Evolutionary conservation across 495 filamentous ascomycete species (phyloP).

Genomic region (Tetracladium setigerum): DNA sequence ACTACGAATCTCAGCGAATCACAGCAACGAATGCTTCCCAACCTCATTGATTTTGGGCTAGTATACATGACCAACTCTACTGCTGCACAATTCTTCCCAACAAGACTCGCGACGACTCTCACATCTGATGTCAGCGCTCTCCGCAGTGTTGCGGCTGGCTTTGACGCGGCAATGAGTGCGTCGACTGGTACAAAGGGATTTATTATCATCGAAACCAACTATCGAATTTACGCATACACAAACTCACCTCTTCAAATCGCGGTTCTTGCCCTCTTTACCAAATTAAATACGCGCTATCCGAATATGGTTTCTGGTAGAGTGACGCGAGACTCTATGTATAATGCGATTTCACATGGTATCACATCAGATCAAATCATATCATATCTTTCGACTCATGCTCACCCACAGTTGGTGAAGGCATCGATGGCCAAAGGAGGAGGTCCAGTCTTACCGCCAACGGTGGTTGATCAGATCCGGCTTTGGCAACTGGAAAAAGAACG

Average conservation of each 20-base stretch:
- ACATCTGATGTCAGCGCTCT: slow-evolving; percentile 73
- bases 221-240: slow-evolving; percentile 95
- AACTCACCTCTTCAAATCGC: slow-evolving; percentile 87
- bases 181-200: slow-evolving; percentile 57
- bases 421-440: slow-evolving; percentile 26
- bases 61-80: slow-evolving; percentile 52
- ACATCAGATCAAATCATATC: slow-evolving; percentile 89
- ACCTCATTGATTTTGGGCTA: slow-evolving; percentile 85
- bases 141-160: slow-evolving; percentile 49
- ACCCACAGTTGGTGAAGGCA: slow-evolving; percentile 77
- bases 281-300: slow-evolving; percentile 78
- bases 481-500: slow-evolving; percentile 97
- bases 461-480: slow-evolving; percentile 92
- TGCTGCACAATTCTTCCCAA: slow-evolving; percentile 78
- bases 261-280: slow-evolving; percentile 83
- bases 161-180: slow-evolving; percentile 41
- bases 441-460: slow-evolving; percentile 81
- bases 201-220: slow-evolving; percentile 98
- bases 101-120: slow-evolving; percentile 87
- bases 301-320: slow-evolving; percentile 88
- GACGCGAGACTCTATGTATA: slow-evolving; percentile 75
- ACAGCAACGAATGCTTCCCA: slow-evolving; percentile 77
- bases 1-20: slow-evolving; percentile 69
- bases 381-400: slow-evolving; percentile 82
- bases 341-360: slow-evolving; percentile 84